These are phyloP conservation scores for Platanthera zijinensis DNA, from an alignment of 106 monocot genomes.

Conservation along the genomic window DNA sequence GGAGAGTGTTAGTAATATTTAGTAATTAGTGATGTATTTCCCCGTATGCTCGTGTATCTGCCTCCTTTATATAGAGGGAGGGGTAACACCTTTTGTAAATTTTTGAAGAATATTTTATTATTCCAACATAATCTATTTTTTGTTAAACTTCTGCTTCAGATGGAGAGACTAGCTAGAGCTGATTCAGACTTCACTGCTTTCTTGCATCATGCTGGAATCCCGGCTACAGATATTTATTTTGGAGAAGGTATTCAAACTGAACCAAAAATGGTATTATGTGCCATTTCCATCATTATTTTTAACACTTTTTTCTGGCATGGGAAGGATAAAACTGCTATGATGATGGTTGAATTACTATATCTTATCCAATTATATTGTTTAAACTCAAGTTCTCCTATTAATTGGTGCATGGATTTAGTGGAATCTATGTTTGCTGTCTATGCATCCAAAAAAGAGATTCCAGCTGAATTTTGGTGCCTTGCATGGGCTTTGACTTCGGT, in stretches of 20 bases:
- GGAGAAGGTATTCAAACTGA: conserved; percentile 51
- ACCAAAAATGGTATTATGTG: background rate
- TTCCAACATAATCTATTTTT: background rate
- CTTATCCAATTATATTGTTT: background rate
- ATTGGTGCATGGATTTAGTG: background rate
- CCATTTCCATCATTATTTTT: background rate
- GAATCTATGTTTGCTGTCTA: background rate
- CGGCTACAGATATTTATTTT: conserved; percentile 70
- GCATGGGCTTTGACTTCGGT: background rate
- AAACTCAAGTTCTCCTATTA: background rate
- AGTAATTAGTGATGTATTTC: too few species aligned
- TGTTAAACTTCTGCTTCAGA: conserved; percentile 29
- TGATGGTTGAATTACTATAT: background rate
- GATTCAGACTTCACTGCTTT: conserved; percentile 85
- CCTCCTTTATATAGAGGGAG: too few species aligned
- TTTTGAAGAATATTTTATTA: too few species aligned
- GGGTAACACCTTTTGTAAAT: too few species aligned
- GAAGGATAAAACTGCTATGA: background rate
- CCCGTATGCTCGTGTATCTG: too few species aligned
- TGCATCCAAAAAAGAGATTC: background rate
- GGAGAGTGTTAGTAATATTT: too few species aligned
- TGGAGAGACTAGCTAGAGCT: conserved; percentile 73
- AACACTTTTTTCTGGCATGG: background rate
- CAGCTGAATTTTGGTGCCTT: background rate
- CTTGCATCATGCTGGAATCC: conserved; percentile 78